A percentile compares a stretch with the other conserved stretches of the same genome.
These are phyloP conservation scores for Viola odorata DNA, from an alignment of 345 rosid species.

Conservation along the genomic window DNA sequence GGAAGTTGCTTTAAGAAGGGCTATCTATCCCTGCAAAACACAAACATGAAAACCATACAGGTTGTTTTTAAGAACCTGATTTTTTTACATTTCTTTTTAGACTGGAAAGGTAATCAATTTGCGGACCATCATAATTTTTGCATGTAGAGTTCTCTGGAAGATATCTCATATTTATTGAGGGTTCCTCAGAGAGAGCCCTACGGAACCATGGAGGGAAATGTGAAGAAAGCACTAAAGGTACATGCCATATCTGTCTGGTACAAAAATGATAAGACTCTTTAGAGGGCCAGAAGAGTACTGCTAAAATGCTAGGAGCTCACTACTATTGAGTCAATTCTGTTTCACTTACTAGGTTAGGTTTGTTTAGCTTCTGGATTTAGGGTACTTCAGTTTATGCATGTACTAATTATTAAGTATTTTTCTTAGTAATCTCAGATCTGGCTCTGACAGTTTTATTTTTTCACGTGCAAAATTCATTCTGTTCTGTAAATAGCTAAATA, in stretches of 20 bases:
- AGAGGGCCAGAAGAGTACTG: no score
- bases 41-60: conserved; percentile 83
- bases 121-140: conserved; percentile 12
- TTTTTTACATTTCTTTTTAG: conserved; percentile 2
- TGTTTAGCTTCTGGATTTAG: no score
- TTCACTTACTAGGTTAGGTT: no score
- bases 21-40: conserved; percentile 88
- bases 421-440: no score
- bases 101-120: conserved; percentile 11
- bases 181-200: conserved; percentile 97
- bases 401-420: no score
- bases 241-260: not conserved
- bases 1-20: conserved; percentile 82
- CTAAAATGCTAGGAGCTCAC: no score
- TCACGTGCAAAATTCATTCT: no score
- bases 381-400: no score
- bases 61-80: conserved; percentile 24
- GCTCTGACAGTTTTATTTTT: no score
- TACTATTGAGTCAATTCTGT: no score
- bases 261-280: no score
- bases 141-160: conserved; percentile 75
- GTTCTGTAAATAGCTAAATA: no score
- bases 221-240: conserved; percentile 86
- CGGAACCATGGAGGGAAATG: conserved; percentile 94
- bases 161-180: conserved; percentile 77